Base-by-base conservation (phyloP, 73 alveolate genomes). In the Paramecium bursaria region DNA sequence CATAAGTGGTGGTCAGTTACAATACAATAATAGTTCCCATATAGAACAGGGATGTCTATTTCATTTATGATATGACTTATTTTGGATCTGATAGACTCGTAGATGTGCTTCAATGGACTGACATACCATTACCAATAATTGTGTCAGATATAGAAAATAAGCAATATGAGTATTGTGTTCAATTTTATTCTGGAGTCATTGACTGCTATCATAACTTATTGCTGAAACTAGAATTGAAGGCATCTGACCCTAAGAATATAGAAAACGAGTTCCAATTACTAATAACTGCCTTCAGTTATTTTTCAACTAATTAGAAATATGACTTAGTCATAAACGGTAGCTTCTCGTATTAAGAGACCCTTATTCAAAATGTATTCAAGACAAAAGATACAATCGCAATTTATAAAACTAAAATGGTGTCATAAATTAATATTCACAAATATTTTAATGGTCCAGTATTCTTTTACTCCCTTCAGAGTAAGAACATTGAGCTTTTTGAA, bases 1-100 rank as follows among this genome's bases (percentile, higher is more conserved):
- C 33, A 39, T n/a, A 67, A 14, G 35, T 47, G 0, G 9, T 21
- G 17, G 9, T 67, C 1, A 67, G 21, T 31, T 67, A 67, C 27
- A 15, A 67, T n/a, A 35, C 33, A 47, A 39, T 67, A 67, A 67
- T 67, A 21, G 82, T 67, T 6, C 76, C 76, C 6, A 57, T 42
- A 15, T 23, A 31, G 14, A 42, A 67, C 33, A 5, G 82, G 44
- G 50, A 19, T 33, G 48, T 33, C 17, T 39, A 27, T 39, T 7
- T 5, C 5, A 39, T 67, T 13, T 67, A 67, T 67, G 82, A 67
- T 67, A 39, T 67, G 13, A 30, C 82, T 21, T 39, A 42, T 6
- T 39, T 57, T 67, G 82, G 82, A 15, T 67, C 82, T 31, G 82
- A 67, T 13, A 67, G 82, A 35, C 21, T 67, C 33, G 27, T 31